Percentiles rank a stretch among this genome's conserved stretches.
Evolutionary conservation across 805 yeast genomes (phyloP).

Genomic region (Cyberlindnera xylosilytica): DNA sequence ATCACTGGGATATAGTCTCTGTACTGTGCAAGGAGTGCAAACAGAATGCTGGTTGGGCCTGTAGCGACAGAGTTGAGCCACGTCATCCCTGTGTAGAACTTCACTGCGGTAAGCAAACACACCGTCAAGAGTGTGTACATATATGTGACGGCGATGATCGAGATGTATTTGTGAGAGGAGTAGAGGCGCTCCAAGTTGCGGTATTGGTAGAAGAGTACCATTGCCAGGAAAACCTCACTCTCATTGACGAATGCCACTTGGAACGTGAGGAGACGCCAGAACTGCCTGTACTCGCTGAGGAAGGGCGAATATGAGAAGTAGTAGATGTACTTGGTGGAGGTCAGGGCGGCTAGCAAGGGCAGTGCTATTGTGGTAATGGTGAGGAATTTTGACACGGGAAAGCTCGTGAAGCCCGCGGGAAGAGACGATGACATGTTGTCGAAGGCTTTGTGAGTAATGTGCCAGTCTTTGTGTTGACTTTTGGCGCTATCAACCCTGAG

Average conservation of each 20-base stretch:
- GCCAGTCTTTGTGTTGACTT: no score
- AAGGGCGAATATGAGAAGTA: conserved; percentile 33
- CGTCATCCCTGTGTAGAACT: conserved; percentile 19
- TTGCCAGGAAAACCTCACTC: conserved; percentile 34
- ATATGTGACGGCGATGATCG: conserved; percentile 17
- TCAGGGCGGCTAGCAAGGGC: conserved; percentile 34
- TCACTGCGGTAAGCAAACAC: conserved; percentile 12
- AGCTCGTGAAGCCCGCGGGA: conserved; percentile 34
- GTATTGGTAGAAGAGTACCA: conserved; percentile 35
- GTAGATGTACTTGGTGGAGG: conserved; percentile 34
- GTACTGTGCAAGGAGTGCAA: conserved; percentile 35
- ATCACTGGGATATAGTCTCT: conserved; percentile 37
- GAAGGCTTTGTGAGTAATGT: no score
- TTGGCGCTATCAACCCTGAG: no score
- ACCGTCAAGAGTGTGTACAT: conserved; percentile 17
- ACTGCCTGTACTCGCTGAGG: conserved; percentile 30
- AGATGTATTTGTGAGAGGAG: conserved; percentile 35
- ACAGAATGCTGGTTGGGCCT: conserved; percentile 35
- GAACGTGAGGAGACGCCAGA: conserved; percentile 27
- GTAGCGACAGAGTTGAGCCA: conserved; percentile 17
- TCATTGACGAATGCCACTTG: conserved; percentile 27
- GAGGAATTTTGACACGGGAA: conserved; percentile 33
- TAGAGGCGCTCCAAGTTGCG: conserved; percentile 36
- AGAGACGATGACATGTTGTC: conserved; percentile 28
- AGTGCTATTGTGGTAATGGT: conserved; percentile 22